Percentiles rank a stretch among this genome's conserved stretches.
phyloP scores from a whole-genome alignment of 2,329 filamentous ascomycete species.

The Hysterium pulicare region DNA sequence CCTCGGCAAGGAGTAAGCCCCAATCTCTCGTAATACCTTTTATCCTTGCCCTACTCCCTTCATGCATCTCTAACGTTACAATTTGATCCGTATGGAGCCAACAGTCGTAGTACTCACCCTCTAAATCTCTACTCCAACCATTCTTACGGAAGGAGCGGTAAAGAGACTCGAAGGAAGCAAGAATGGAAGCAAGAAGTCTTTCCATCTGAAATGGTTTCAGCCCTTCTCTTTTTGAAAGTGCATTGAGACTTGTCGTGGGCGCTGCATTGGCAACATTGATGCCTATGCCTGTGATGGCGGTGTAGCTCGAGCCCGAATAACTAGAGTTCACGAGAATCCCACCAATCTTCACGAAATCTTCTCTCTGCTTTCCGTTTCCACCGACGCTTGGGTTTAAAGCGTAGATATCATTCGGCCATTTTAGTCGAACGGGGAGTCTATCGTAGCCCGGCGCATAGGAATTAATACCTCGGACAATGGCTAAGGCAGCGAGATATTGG shows the following conservation, averaged over 20 bases:
- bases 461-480: slow-evolving; percentile 79
- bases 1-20: slow-evolving; percentile 81
- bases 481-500: slow-evolving; percentile 87
- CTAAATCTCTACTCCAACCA: slow-evolving; percentile 72
- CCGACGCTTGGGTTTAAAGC: slow-evolving; percentile 13
- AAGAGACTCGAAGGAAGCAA: slow-evolving; percentile 73
- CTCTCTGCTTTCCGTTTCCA: slow-evolving; percentile 53
- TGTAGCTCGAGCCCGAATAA: slow-evolving; percentile 73
- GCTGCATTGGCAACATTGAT: slow-evolving; percentile 80
- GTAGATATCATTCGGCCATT: slow-evolving; percentile 94
- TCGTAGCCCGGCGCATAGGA: slow-evolving; percentile 74
- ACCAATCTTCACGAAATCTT: slow-evolving; percentile 77
- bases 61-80: slow-evolving; percentile 76
- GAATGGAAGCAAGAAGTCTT: slow-evolving; percentile 74
- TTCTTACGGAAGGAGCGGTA: slow-evolving; percentile 71
- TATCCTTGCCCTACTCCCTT: slow-evolving; percentile 70
- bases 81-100: slow-evolving; percentile 74
- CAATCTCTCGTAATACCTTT: slow-evolving; percentile 89
- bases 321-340: slow-evolving; percentile 89
- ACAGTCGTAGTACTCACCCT: slow-evolving; percentile 71
- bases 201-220: slow-evolving; percentile 66
- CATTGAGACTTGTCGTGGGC: slow-evolving; percentile 83
- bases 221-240: slow-evolving; percentile 54
- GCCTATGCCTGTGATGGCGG: slow-evolving; percentile 77
- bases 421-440: slow-evolving; percentile 75